Conservation (phyloP, 225 moss, liverwort and hornwort genomes). For the Pseudoscleropodium purum region DNA sequence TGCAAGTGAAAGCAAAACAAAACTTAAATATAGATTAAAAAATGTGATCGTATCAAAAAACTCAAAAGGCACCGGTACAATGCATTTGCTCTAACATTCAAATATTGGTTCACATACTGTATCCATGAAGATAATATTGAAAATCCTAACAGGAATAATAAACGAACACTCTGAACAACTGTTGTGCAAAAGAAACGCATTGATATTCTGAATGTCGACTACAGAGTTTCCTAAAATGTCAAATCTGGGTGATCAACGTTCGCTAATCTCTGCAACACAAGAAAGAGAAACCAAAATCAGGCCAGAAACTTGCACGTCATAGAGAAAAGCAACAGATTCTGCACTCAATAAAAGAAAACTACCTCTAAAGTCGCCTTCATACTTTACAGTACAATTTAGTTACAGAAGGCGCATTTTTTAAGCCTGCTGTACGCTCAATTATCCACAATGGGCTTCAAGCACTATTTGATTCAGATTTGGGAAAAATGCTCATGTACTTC, state of each 20-base stretch:
- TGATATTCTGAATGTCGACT: not conserved
- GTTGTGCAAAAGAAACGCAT: not conserved
- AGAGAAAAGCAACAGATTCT: not conserved
- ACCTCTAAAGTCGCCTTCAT: not conserved
- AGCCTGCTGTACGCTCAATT: not conserved
- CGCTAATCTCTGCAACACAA: slow-evolving; percentile 1
- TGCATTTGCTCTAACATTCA: not conserved
- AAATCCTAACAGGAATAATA: not conserved
- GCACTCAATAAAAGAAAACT: not conserved
- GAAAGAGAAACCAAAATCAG: not conserved
- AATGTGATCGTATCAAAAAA: not conserved
- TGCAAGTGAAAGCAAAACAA: not conserved
- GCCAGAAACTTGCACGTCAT: not conserved
- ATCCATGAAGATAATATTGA: not conserved
- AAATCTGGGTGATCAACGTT: not conserved
- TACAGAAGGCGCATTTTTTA: not conserved
- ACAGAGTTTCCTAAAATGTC: not conserved
- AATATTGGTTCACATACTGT: not conserved
- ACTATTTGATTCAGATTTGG: not conserved
- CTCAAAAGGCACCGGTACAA: not conserved
- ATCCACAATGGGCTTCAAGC: not conserved
- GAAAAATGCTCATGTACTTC: not conserved
- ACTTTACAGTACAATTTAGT: not conserved
- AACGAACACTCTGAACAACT: not conserved
- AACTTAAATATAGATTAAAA: not conserved